These are phyloP conservation scores for Aspergillus felis DNA, from an alignment of 2,329 filamentous ascomycete genomes.

Conservation along the genomic window DNA sequence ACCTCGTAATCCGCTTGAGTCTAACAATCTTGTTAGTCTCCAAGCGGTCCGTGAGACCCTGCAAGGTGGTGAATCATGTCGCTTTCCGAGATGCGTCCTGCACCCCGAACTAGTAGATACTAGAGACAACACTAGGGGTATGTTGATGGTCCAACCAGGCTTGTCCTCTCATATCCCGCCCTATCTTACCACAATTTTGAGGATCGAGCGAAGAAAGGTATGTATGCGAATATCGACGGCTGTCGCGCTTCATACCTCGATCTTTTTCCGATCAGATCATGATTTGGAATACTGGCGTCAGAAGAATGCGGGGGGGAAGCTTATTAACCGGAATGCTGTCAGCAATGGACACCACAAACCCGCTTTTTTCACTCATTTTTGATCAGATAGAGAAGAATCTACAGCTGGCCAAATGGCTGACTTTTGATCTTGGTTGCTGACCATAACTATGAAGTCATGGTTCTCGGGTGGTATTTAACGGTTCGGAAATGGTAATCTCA, in stretches of 20 bases:
- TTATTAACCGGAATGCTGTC: slow-evolving; percentile 5
- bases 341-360: neutral
- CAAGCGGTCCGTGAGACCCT: slow-evolving; percentile 24
- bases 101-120: neutral
- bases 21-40: slow-evolving; percentile 10
- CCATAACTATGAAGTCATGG: neutral
- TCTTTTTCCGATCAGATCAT: neutral
- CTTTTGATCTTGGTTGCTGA: neutral
- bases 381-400: neutral
- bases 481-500: neutral
- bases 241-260: neutral
- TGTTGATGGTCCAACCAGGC: no score
- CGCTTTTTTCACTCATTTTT: neutral
- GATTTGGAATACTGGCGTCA: slow-evolving; percentile 6
- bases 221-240: neutral
- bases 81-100: slow-evolving; percentile 15
- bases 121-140: slow-evolving; percentile 2
- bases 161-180: neutral
- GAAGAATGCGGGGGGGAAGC: slow-evolving; percentile 1
- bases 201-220: neutral
- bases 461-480: neutral
- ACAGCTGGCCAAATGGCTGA: neutral
- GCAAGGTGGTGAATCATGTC: slow-evolving; percentile 17
- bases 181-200: neutral
- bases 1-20: slow-evolving; percentile 9